Percentiles rank a stretch among this genome's conserved stretches.
phyloP scores from a whole-genome alignment of 352 stramenopile genomes.

The Globisporangium cederbergense region DNA sequence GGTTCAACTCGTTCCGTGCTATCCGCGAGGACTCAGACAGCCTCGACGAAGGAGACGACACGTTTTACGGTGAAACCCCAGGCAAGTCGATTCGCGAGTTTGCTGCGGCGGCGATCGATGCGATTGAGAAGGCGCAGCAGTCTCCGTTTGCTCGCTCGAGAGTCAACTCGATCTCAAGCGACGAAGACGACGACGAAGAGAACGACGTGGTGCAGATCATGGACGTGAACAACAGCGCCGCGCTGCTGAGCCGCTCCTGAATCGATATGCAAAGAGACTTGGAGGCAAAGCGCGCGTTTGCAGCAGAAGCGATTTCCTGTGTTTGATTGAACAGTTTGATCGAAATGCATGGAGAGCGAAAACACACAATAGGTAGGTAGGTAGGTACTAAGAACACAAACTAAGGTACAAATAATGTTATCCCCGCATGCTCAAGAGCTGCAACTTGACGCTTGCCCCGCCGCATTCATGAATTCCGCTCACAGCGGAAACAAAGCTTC shows the following conservation, averaged over 20 bases:
- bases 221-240: conserved; percentile 7
- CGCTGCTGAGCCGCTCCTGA: conserved; percentile 4
- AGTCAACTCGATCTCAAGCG: conserved; percentile 8
- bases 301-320: not conserved
- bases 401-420: conserved; percentile 20
- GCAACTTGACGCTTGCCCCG: not conserved
- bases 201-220: conserved; percentile 11
- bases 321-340: not conserved
- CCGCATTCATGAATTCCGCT: not conserved
- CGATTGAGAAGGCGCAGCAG: conserved; percentile 11
- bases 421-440: conserved; percentile 5
- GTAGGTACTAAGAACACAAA: conserved; percentile 6
- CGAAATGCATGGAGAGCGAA: not conserved
- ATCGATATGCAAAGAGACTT: not conserved
- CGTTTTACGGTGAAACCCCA: not conserved
- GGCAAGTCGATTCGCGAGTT: conserved; percentile 13
- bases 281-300: not conserved
- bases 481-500: conserved; percentile 28
- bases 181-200: conserved; percentile 12
- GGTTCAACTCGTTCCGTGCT: conserved; percentile 82
- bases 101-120: conserved; percentile 16
- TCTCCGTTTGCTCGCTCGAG: conserved; percentile 10
- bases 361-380: conserved; percentile 7
- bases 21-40: conserved; percentile 37
- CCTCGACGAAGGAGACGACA: conserved; percentile 23